These are phyloP conservation scores for Chrysopogon serrulatus DNA, from an alignment of 176 grass and related monocot species.

Conservation along the genomic window DNA sequence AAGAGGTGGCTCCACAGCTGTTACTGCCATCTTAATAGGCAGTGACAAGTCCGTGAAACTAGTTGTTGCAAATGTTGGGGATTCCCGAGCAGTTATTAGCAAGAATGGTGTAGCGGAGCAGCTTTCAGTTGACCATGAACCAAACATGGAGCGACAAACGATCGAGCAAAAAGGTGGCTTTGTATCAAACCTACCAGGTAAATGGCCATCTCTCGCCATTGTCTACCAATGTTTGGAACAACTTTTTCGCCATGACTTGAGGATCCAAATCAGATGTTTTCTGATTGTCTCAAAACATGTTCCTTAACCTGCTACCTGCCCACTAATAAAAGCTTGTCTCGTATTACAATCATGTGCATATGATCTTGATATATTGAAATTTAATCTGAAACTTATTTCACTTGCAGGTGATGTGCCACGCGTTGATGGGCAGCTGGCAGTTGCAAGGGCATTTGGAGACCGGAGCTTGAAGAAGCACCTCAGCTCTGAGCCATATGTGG, in stretches of 20 bases:
- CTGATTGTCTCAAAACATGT: background rate
- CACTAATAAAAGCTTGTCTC: constrained; percentile 4
- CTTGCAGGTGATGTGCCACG: constrained; percentile 89
- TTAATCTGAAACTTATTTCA: constrained; percentile 4
- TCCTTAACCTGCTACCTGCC: background rate
- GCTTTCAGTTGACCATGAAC: constrained; percentile 91
- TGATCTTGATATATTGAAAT: background rate
- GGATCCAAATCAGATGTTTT: background rate
- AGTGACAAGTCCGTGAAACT: constrained; percentile 52
- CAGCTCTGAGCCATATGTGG: constrained; percentile 77
- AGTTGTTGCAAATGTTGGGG: constrained; percentile 90
- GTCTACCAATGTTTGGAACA: background rate
- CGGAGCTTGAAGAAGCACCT: constrained; percentile 89
- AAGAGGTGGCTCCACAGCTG: constrained; percentile 92
- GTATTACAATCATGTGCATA: background rate
- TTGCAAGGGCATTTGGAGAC: constrained; percentile 95
- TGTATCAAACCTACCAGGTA: constrained; percentile 93
- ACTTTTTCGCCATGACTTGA: background rate
- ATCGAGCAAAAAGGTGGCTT: constrained; percentile 93
- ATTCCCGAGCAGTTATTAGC: constrained; percentile 87
- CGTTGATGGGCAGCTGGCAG: constrained; percentile 92
- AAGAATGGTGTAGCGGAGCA: constrained; percentile 70
- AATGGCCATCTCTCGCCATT: background rate
- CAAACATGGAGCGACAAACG: constrained; percentile 48
- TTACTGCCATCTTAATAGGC: constrained; percentile 86